Percentiles rank a stretch among this genome's conserved stretches.
phyloP scores from a whole-genome alignment of 2,329 filamentous ascomycete genomes.

The Exutisphaerella laricina region DNA sequence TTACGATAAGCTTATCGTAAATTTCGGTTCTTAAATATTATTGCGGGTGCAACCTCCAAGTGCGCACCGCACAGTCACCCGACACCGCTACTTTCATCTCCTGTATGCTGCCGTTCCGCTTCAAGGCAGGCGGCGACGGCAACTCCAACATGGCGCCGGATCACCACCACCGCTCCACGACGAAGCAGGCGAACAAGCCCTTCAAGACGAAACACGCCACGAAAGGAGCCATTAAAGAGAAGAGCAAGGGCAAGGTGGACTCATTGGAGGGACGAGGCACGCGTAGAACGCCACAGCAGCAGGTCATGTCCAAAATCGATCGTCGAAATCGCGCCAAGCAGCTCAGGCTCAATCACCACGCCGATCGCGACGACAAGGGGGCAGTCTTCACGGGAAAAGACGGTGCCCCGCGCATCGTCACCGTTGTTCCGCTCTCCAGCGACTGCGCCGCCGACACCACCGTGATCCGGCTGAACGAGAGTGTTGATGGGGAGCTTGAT shows the following conservation, averaged over 20 bases:
- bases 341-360: conserved; percentile 74
- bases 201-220: conserved; percentile 91
- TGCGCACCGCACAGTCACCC: too few species aligned
- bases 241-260: conserved; percentile 78
- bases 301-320: conserved; percentile 96
- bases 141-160: conserved; percentile 21
- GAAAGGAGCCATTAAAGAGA: conserved; percentile 79
- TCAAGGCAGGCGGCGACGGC: conserved; percentile 66
- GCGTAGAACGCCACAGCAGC: conserved; percentile 87
- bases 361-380: conserved; percentile 71
- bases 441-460: conserved; percentile 64
- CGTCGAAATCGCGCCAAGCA: conserved; percentile 93
- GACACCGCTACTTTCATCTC: too few species aligned
- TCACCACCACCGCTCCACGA: conserved; percentile 80
- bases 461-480: conserved; percentile 65
- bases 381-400: conserved; percentile 81
- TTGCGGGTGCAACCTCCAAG: too few species aligned
- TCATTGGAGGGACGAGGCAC: conserved; percentile 55
- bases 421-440: conserved; percentile 75
- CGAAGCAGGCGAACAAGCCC: conserved; percentile 78
- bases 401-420: conserved; percentile 81
- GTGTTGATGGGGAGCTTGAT: conserved; percentile 68
- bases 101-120: conserved; percentile 61
- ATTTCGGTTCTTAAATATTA: too few species aligned
- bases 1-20: too few species aligned